A percentile compares a stretch with the other conserved stretches of the same genome.
These are phyloP conservation scores for Pyrenula massariospora DNA, from an alignment of 495 filamentous ascomycete species.

Conservation along the genomic window DNA sequence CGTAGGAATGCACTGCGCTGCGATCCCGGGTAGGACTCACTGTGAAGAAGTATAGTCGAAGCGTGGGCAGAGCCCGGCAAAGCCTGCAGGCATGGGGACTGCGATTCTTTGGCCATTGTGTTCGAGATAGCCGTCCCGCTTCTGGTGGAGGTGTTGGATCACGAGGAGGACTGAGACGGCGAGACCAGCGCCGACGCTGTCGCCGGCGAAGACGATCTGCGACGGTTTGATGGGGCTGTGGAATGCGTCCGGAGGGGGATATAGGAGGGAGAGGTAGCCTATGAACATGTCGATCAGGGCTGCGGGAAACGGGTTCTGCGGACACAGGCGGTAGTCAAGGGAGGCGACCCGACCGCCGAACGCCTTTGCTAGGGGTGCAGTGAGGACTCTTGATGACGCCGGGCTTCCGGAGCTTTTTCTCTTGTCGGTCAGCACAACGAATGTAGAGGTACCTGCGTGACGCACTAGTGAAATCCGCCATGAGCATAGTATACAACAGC, in stretches of 20 bases:
- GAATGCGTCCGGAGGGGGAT: slow-evolving; percentile 4
- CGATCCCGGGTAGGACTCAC: too few species aligned
- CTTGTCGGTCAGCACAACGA: too few species aligned
- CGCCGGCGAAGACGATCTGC: slow-evolving; percentile 9
- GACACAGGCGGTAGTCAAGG: slow-evolving; percentile 23
- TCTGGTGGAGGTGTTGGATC: too few species aligned
- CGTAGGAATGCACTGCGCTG: too few species aligned
- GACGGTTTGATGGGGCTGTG: slow-evolving; percentile 5
- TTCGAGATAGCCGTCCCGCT: too few species aligned
- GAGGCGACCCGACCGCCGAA: slow-evolving; percentile 7
- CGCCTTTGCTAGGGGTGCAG: neutral
- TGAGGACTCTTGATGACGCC: neutral
- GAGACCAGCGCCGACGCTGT: slow-evolving; percentile 11
- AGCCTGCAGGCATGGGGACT: slow-evolving; percentile 6
- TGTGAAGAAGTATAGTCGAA: slow-evolving; percentile 2
- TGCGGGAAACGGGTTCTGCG: slow-evolving; percentile 20
- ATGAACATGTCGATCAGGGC: slow-evolving; percentile 16
- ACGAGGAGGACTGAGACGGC: slow-evolving; percentile 2
- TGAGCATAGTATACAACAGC: neutral
- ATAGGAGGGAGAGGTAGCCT: slow-evolving; percentile 10
- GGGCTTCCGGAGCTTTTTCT: neutral
- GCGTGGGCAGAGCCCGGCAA: slow-evolving; percentile 3
- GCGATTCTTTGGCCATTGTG: slow-evolving; percentile 1
- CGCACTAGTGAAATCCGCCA: neutral
- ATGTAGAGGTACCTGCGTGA: too few species aligned